Percentiles rank a stretch among this genome's conserved stretches.
phyloP scores from a whole-genome alignment of 2,329 filamentous ascomycete species.

The Exophiala calicioides region DNA sequence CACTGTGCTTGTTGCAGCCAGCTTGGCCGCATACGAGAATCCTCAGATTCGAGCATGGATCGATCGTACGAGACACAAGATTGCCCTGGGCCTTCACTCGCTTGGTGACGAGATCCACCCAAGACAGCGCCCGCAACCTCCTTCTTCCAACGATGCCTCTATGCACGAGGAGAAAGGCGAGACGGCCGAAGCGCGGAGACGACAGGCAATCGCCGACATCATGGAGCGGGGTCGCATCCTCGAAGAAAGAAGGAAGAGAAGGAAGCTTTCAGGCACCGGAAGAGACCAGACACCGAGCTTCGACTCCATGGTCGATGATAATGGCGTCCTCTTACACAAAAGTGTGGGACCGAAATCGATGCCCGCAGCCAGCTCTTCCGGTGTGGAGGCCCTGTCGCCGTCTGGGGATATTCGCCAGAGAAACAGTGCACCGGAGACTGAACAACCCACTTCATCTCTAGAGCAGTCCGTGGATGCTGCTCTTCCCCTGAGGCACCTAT shows the following conservation, averaged over 20 bases:
- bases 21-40: constrained; percentile 64
- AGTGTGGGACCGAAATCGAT: not conserved
- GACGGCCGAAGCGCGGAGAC: constrained; percentile 47
- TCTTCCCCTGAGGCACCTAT: not conserved
- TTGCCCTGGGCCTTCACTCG: constrained; percentile 59
- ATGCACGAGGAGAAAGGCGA: constrained; percentile 49
- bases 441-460: not conserved
- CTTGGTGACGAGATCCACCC: constrained; percentile 63
- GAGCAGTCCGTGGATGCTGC: constrained; percentile 1
- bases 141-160: constrained; percentile 44
- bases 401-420: constrained; percentile 10
- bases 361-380: constrained; percentile 12
- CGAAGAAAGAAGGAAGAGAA: constrained; percentile 39
- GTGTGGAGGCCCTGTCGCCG: constrained; percentile 5
- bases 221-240: constrained; percentile 44
- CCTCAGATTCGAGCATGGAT: constrained; percentile 65
- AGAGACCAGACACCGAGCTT: constrained; percentile 37
- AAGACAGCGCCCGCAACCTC: constrained; percentile 35
- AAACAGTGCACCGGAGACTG: not conserved
- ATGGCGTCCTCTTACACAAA: constrained; percentile 11
- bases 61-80: constrained; percentile 61
- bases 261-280: constrained; percentile 23
- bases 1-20: constrained; percentile 62
- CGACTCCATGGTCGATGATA: constrained; percentile 43
- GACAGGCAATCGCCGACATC: constrained; percentile 48